These are phyloP conservation scores for Termitomyces sp. DNA, from an alignment of 1,284 basidiomycete genomes.

Conservation along the genomic window DNA sequence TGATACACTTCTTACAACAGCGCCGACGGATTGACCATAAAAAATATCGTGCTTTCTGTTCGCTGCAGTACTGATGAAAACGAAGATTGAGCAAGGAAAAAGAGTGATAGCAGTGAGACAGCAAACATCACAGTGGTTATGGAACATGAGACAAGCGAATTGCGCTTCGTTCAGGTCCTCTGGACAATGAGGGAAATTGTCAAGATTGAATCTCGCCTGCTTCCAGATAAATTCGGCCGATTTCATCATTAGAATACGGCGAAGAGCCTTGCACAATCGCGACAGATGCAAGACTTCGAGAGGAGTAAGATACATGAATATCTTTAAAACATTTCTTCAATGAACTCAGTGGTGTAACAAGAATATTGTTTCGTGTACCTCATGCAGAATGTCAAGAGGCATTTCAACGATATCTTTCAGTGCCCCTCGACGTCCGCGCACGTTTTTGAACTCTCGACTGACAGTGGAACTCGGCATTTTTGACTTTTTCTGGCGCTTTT, in stretches of 20 bases:
- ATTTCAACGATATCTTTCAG: slow-evolving; percentile 19
- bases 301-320: slow-evolving; percentile 22
- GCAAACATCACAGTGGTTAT: slow-evolving; percentile 20
- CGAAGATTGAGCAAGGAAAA: neutral
- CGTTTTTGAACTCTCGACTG: neutral
- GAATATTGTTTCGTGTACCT: slow-evolving; percentile 12
- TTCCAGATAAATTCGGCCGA: slow-evolving; percentile 21
- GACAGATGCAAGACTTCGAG: slow-evolving; percentile 25
- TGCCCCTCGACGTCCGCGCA: slow-evolving; percentile 16
- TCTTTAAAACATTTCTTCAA: slow-evolving; percentile 12
- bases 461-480: neutral
- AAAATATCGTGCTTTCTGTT: neutral
- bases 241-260: slow-evolving; percentile 19
- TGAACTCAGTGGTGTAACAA: neutral
- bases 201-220: slow-evolving; percentile 16
- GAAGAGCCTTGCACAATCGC: slow-evolving; percentile 22
- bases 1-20: slow-evolving; percentile 3
- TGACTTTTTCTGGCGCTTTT: slow-evolving; percentile 1
- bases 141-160: slow-evolving; percentile 23
- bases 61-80: slow-evolving; percentile 4
- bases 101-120: neutral
- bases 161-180: slow-evolving; percentile 22
- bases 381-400: slow-evolving; percentile 21
- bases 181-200: slow-evolving; percentile 21
- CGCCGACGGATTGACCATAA: slow-evolving; percentile 5